These are phyloP conservation scores for Cadophora malorum DNA, from an alignment of 2,329 filamentous ascomycete genomes.

Conservation along the genomic window DNA sequence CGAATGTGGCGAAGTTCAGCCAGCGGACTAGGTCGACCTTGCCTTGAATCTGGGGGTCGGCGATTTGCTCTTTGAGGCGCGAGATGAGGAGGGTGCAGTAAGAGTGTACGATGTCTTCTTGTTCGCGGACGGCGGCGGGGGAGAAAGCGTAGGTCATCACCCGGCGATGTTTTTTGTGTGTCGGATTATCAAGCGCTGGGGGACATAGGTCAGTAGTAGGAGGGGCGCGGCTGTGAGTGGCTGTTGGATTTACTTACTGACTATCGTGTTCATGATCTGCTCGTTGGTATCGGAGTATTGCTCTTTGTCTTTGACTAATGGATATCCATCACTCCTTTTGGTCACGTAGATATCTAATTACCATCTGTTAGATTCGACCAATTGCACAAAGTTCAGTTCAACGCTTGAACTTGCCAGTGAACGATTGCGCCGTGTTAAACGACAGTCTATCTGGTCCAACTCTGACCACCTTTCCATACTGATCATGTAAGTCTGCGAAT, in stretches of 20 bases:
- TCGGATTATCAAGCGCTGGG: constrained; percentile 17
- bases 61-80: constrained; percentile 21
- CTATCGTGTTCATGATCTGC: background rate
- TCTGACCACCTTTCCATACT: constrained; percentile 29
- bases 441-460: constrained; percentile 42
- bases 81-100: constrained; percentile 24
- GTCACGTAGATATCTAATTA: constrained; percentile 14
- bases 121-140: constrained; percentile 42
- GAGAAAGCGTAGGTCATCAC: constrained; percentile 44
- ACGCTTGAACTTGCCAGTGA: constrained; percentile 25
- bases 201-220: too few relatives aligned
- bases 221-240: too few relatives aligned
- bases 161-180: constrained; percentile 37
- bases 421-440: constrained; percentile 41
- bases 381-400: too few relatives aligned
- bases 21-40: constrained; percentile 43
- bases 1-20: constrained; percentile 48
- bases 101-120: constrained; percentile 36
- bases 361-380: too few relatives aligned
- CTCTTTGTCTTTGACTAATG: background rate
- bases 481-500: constrained; percentile 19
- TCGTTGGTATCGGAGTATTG: constrained; percentile 7
- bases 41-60: constrained; percentile 8
- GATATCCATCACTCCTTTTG: constrained; percentile 3
- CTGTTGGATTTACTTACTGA: background rate